Evolutionary conservation across 2,329 filamentous ascomycete species (phyloP).

Genomic region (Neocatenulostroma microsporum): DNA sequence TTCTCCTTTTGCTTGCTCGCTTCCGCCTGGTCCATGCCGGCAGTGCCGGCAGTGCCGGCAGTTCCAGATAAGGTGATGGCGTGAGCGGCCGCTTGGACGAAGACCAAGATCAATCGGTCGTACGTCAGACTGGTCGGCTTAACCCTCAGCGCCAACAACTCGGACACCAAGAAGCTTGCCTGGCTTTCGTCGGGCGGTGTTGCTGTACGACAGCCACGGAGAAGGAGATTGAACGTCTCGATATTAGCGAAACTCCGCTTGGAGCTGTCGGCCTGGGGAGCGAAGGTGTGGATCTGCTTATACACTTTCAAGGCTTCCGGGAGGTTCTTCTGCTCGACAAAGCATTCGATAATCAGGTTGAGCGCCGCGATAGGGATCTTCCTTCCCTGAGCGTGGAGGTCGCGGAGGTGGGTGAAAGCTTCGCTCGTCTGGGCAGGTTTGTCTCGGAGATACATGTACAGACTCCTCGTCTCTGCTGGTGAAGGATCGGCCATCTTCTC

Average conservation of each 20-base stretch:
- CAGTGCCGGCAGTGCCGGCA: not conserved
- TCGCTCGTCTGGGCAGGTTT: constrained; percentile 41
- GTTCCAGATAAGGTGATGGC: no score
- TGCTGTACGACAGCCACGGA: constrained; percentile 22
- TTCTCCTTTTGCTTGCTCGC: constrained; percentile 6
- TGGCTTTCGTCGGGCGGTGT: constrained; percentile 40
- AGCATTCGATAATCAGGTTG: constrained; percentile 48
- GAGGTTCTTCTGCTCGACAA: constrained; percentile 38
- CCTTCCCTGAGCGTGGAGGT: constrained; percentile 44
- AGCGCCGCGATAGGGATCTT: constrained; percentile 45
- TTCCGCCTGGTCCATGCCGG: not conserved
- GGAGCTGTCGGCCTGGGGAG: constrained; percentile 13
- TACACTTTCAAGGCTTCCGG: constrained; percentile 52
- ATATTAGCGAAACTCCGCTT: constrained; percentile 31
- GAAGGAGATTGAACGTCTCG: constrained; percentile 55
- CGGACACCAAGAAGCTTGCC: constrained; percentile 54
- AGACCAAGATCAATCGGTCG: constrained; percentile 55
- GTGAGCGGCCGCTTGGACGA: constrained; percentile 26
- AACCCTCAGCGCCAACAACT: constrained; percentile 52
- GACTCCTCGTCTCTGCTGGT: constrained; percentile 52
- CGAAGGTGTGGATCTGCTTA: constrained; percentile 48
- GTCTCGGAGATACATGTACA: constrained; percentile 51
- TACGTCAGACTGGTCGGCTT: constrained; percentile 53
- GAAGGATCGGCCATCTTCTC: constrained; percentile 48
- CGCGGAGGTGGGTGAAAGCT: constrained; percentile 51